A percentile compares a stretch with the other conserved stretches of the same genome.
These are phyloP conservation scores for Pleodorina starrii DNA, from an alignment of 139 green algal species.

Conservation along the genomic window DNA sequence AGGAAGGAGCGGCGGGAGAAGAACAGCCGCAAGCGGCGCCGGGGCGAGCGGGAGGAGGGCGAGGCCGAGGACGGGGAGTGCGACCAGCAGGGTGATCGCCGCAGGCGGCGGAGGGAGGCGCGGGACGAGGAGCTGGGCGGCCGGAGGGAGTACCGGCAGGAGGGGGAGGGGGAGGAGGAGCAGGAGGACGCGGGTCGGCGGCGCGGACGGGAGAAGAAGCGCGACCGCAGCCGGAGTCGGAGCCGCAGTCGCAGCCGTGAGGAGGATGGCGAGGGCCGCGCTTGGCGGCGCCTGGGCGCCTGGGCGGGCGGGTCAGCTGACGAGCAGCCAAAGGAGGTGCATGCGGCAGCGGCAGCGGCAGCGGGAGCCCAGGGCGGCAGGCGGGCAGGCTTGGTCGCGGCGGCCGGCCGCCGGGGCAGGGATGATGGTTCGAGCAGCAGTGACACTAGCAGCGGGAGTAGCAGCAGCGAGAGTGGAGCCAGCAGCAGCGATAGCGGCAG, in stretches of 20 bases:
- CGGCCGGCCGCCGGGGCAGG: too few relatives aligned
- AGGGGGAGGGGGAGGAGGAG: neutral
- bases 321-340: too few relatives aligned
- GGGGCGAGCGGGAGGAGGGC: neutral
- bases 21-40: neutral
- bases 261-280: neutral
- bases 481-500: neutral
- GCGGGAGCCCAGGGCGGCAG: too few relatives aligned
- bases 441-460: neutral
- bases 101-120: neutral
- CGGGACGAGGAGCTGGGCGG: neutral
- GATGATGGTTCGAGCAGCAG: neutral
- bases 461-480: neutral
- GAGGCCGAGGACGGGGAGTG: neutral
- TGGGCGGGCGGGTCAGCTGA: too few relatives aligned
- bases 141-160: too few relatives aligned
- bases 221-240: neutral
- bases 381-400: too few relatives aligned
- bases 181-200: too few relatives aligned
- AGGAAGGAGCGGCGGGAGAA: neutral
- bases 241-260: neutral
- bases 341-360: too few relatives aligned
- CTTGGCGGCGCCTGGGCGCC: too few relatives aligned
- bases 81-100: neutral
- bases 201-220: neutral